Evolutionary conservation across 2,329 filamentous ascomycete species (phyloP).

Genomic region (Cercospora beticola): DNA sequence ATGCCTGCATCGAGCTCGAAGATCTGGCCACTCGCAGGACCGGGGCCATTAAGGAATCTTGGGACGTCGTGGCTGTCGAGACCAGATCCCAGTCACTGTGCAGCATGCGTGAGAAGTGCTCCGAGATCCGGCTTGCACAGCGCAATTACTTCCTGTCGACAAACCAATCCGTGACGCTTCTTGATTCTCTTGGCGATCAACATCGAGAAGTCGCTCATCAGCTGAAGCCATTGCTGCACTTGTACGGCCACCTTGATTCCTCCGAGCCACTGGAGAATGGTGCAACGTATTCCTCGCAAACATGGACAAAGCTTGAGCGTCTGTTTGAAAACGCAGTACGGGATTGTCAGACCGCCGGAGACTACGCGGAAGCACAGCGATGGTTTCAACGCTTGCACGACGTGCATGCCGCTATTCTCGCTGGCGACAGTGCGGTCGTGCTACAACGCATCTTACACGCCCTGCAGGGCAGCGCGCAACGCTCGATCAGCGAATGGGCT

Average conservation of each 20-base stretch:
- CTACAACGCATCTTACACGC: slow-evolving; percentile 16
- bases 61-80: slow-evolving; percentile 17
- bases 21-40: slow-evolving; percentile 16
- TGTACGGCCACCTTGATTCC: not conserved
- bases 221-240: slow-evolving; percentile 13
- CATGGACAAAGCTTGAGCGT: slow-evolving; percentile 15
- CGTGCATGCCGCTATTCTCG: slow-evolving; percentile 14
- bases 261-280: not conserved
- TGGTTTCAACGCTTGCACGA: slow-evolving; percentile 42
- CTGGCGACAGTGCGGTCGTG: slow-evolving; percentile 1
- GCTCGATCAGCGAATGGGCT: slow-evolving; percentile 11
- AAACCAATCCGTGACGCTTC: not conserved
- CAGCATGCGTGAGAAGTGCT: slow-evolving; percentile 15
- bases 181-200: not conserved
- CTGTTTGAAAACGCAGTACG: slow-evolving; percentile 73
- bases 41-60: slow-evolving; percentile 13
- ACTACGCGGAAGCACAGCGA: slow-evolving; percentile 79
- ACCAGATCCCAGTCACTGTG: not conserved
- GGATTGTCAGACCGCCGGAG: slow-evolving; percentile 73
- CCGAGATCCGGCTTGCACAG: not conserved
- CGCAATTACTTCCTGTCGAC: not conserved
- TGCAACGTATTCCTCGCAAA: not conserved
- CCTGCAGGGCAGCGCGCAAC: slow-evolving; percentile 13
- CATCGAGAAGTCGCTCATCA: not conserved
- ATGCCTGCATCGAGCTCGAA: slow-evolving; percentile 25